Conservation (phyloP, 495 filamentous ascomycete species). For the Hypomontagnella monticulosa region DNA sequence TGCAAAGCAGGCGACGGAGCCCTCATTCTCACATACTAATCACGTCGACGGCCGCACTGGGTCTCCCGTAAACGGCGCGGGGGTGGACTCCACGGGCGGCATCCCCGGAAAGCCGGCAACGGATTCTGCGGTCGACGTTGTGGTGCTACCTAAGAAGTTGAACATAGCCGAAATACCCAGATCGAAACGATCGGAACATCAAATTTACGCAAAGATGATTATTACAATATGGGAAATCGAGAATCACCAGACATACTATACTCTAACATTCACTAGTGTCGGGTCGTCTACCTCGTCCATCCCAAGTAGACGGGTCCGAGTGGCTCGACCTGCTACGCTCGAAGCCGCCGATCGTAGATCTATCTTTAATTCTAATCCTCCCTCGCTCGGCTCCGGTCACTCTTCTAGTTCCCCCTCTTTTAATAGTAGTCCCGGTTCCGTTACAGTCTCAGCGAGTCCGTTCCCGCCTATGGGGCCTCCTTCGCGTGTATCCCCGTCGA, state of each 20-base stretch:
- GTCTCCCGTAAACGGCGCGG: slow-evolving; percentile 23
- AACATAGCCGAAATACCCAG: slow-evolving; percentile 36
- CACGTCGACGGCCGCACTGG: slow-evolving; percentile 27
- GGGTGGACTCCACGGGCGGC: slow-evolving; percentile 1
- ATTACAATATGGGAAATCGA: slow-evolving; percentile 71
- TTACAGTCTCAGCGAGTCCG: slow-evolving; percentile 56
- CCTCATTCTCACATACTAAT: slow-evolving; percentile 5
- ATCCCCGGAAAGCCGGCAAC: slow-evolving; percentile 43
- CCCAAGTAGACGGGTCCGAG: slow-evolving; percentile 32
- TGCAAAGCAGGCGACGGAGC: slow-evolving; percentile 26
- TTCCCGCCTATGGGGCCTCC: slow-evolving; percentile 71
- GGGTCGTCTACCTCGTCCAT: slow-evolving; percentile 44
- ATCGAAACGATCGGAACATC: slow-evolving; percentile 48
- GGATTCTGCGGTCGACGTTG: slow-evolving; percentile 66
- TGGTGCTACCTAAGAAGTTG: slow-evolving; percentile 55
- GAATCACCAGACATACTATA: slow-evolving; percentile 66
- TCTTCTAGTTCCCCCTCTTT: slow-evolving; percentile 52
- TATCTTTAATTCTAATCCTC: slow-evolving; percentile 50
- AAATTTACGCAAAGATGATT: slow-evolving; percentile 70
- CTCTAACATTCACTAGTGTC: slow-evolving; percentile 69
- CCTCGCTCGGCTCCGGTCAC: slow-evolving; percentile 55
- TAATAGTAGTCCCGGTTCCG: slow-evolving; percentile 50
- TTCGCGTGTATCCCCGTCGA: slow-evolving; percentile 54
- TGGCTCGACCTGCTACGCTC: slow-evolving; percentile 47
- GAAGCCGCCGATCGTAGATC: slow-evolving; percentile 49